Base-by-base conservation (phyloP, 2,329 filamentous ascomycete species). In the Microcyclospora tardicrescens region DNA sequence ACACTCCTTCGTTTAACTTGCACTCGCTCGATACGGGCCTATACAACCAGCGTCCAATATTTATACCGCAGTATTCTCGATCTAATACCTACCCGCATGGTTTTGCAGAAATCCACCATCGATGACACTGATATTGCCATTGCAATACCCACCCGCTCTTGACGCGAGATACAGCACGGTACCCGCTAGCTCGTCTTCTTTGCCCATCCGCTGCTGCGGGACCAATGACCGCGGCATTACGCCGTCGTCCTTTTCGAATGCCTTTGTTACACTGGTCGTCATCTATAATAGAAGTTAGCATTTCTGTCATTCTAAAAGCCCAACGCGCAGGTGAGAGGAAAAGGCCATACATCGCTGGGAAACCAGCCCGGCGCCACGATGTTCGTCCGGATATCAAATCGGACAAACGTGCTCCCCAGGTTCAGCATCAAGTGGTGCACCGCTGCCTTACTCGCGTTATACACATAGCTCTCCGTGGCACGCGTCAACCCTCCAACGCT, bases 71-170 rank as follows among this genome's bases (percentile, higher is more conserved):
- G 4, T 4, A 24, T 8, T 24, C 19, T 24, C 8, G 5, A 24
- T 5, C 19, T 24, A 24, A 8, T 24, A 24, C 19, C 19, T 24
- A 24, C 19, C 19, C 19, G 19, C 19, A 24, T 24, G 19, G 8
- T 24, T 24, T 8, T 24, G 19, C 19, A 24, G 8, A 43, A 64
- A 55, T 5, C 66, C 66, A 1, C 66, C 66, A 54, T 69, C 66
- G 6, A 63, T 60, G 2, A 72, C 52, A 37, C 69, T 61, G 12
- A 70, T 59, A 39, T 59, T 64, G 0, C 73, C 73, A 53, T 75
- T 75, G 36, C 69, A 59, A 53, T 74, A 76, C 10, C 61, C 61
- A 1, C 68, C 69, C 5, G 64, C 65, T 31, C 65, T 68, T 2
- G 66, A 63, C 9, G 70, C 63, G 38, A 75, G 54, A 43, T 71